phyloP scores from a whole-genome alignment of 352 stramenopile species.

The Plasmopara viticola region DNA sequence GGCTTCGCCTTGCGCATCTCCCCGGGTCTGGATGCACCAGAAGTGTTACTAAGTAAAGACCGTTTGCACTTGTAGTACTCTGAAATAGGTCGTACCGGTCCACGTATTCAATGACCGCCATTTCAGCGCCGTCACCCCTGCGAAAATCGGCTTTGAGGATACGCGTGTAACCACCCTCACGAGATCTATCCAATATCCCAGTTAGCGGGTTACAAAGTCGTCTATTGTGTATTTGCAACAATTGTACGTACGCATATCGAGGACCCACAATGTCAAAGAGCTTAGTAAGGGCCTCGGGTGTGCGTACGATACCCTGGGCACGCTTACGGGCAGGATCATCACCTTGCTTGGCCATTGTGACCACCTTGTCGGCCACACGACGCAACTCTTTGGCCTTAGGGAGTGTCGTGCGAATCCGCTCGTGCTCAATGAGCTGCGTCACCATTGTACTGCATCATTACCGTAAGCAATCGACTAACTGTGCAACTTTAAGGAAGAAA shows the following conservation, averaged over 20 bases:
- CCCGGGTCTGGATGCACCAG: slow-evolving; percentile 38
- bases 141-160: slow-evolving; percentile 93
- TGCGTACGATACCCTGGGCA: slow-evolving; percentile 82
- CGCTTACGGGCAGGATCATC: slow-evolving; percentile 80
- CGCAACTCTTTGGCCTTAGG: slow-evolving; percentile 95
- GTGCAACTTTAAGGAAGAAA: background rate
- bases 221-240: background rate
- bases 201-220: no score
- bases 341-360: slow-evolving; percentile 91
- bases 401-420: slow-evolving; percentile 96
- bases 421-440: slow-evolving; percentile 96
- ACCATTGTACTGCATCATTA: slow-evolving; percentile 86
- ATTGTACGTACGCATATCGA: slow-evolving; percentile 87
- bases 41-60: slow-evolving; percentile 1
- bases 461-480: slow-evolving; percentile 6
- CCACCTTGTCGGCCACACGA: slow-evolving; percentile 91
- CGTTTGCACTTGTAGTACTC: background rate
- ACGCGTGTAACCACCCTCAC: slow-evolving; percentile 93
- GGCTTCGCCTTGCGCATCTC: slow-evolving; percentile 82
- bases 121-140: slow-evolving; percentile 92
- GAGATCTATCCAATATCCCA: slow-evolving; percentile 18
- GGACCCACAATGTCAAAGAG: slow-evolving; percentile 94
- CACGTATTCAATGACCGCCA: slow-evolving; percentile 98
- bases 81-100: slow-evolving; percentile 60
- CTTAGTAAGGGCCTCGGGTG: slow-evolving; percentile 90